Evolutionary conservation across 768 basidiomycete species (phyloP), one percentile per base, ranked within the genome.

Genomic region (Leccinum subgranulosum): DNA sequence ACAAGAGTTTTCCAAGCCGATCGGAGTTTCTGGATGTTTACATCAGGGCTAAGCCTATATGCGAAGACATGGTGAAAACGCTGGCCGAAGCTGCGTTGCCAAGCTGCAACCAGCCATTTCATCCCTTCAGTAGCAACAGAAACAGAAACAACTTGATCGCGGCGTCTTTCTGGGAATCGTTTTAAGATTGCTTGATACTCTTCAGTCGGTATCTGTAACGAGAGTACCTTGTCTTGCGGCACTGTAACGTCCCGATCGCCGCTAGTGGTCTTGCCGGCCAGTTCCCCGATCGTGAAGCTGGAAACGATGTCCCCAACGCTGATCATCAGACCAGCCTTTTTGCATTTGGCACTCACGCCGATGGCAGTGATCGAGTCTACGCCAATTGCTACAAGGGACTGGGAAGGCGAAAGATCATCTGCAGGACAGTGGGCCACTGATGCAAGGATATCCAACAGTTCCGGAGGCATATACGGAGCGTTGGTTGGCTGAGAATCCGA

Each of bases 291-390:
- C 31, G 31, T 31, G 31, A 31, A 31, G 31, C 31, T 31, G 1
- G 31, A 31, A 31, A 31, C 62, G n/a, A 81, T 72, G 55, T 81
- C 78, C 29, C 70, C 75, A 3, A 75, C 72, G 12, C 53, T 59
- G 25, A 74, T 49, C 14, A 46, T 57, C 45, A 81, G 57, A n/a
- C n/a, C n/a, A n/a, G 64, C 68, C 47, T 68, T 66, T 47, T 75
- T 71, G 60, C 74, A 75, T 55, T 72, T 77, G 7, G 76, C 72
- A 10, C 72, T 70, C 12, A 82, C 67, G 51, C 76, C 75, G 34
- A 82, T 77, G 21, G 81, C 78, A 19, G 76, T 77, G 56, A 82
- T 81, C 2, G 81, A 82, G 61, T 81, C 81, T 11, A 81, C 68
- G 19, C 81, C 81, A 11, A 81, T 62, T 6, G 76, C 69, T 12